A percentile compares a stretch with the other conserved stretches of the same genome.
Conservation (phyloP, 1,284 basidiomycete species). For the Exobasidium cylindrosporum region DNA sequence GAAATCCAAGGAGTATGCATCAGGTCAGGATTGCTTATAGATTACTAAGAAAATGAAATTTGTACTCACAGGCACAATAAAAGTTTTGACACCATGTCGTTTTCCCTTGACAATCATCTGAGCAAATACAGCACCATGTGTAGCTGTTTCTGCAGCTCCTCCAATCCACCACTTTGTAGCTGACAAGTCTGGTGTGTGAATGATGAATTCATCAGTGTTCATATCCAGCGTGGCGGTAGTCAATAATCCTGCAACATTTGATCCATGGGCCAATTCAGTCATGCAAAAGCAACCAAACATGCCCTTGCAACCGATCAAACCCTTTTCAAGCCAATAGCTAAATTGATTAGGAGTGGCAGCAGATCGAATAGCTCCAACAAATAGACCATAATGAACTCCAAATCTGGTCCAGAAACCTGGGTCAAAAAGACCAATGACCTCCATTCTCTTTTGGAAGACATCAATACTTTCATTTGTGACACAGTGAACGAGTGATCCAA, state of each 20-base stretch:
- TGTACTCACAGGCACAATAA: constrained; percentile 62
- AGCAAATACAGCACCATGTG: constrained; percentile 63
- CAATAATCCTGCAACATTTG: constrained; percentile 63
- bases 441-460: constrained; percentile 60
- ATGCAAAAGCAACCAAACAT: constrained; percentile 64
- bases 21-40: too few relatives aligned
- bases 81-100: constrained; percentile 63
- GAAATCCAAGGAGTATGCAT: too few relatives aligned
- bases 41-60: too few relatives aligned
- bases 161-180: constrained; percentile 60
- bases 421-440: constrained; percentile 58
- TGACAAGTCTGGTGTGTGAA: constrained; percentile 59
- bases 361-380: constrained; percentile 19
- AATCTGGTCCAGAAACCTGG: constrained; percentile 63
- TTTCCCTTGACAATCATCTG: constrained; percentile 62
- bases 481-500: constrained; percentile 43
- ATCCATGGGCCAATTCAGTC: constrained; percentile 60
- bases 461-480: constrained; percentile 50
- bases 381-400: constrained; percentile 62
- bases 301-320: constrained; percentile 61
- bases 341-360: constrained; percentile 55
- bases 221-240: constrained; percentile 63
- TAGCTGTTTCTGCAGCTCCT: constrained; percentile 63
- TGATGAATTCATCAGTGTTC: constrained; percentile 61
- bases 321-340: constrained; percentile 62